phyloP scores from a whole-genome alignment of 75 land plant genomes.

The Larix kaempferi region DNA sequence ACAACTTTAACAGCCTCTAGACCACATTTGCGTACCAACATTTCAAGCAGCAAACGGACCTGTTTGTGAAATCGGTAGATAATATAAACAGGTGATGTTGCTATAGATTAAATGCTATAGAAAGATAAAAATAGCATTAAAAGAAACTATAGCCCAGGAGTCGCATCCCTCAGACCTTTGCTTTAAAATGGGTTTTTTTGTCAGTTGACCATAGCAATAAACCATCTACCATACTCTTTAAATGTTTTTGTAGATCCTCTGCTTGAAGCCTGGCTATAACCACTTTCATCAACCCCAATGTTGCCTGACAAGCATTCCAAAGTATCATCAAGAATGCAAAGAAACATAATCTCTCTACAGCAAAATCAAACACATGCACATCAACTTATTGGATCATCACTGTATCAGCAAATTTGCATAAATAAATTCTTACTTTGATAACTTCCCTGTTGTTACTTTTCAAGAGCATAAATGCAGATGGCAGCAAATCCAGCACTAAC shows the following conservation, averaged over 20 bases:
- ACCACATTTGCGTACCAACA: slow-evolving; percentile 90
- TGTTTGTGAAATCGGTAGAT: slow-evolving; percentile 12
- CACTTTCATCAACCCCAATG: slow-evolving; percentile 88
- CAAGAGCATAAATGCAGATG: slow-evolving; percentile 70
- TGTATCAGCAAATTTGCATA: background rate
- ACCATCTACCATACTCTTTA: slow-evolving; percentile 74
- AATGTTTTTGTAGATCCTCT: slow-evolving; percentile 59
- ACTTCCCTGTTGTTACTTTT: slow-evolving; percentile 80
- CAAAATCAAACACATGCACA: background rate
- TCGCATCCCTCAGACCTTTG: slow-evolving; percentile 55
- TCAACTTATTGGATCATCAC: background rate
- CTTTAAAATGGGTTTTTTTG: slow-evolving; percentile 79
- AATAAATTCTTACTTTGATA: slow-evolving; percentile 47
- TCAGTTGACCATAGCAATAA: slow-evolving; percentile 85
- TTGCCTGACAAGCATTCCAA: slow-evolving; percentile 54
- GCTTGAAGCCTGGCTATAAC: slow-evolving; percentile 77
- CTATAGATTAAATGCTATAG: background rate
- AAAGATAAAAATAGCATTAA: background rate
- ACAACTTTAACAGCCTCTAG: slow-evolving; percentile 85
- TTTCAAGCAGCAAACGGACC: slow-evolving; percentile 85
- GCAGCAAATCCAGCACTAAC: slow-evolving; percentile 65
- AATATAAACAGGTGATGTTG: background rate
- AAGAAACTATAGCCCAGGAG: background rate
- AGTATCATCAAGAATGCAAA: background rate
- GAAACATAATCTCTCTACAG: slow-evolving; percentile 5